Evolutionary conservation across 148 eudicot genomes (phyloP).

Genomic region (Arbutus unedo): DNA sequence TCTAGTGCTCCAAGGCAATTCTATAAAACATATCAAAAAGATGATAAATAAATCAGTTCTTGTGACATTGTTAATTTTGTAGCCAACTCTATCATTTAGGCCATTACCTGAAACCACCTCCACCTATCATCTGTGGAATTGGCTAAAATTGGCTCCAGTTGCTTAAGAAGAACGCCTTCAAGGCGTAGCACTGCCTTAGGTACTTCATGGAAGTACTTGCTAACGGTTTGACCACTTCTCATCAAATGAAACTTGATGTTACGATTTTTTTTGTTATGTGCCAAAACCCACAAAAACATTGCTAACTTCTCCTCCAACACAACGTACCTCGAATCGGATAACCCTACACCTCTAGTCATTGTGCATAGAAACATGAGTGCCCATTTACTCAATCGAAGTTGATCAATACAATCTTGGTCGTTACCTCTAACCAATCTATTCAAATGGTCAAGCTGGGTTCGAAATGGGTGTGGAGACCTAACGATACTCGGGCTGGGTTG

Average conservation of each 20-base stretch:
- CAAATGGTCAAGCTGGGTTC: not conserved
- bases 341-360: not conserved
- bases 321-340: not conserved
- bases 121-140: not conserved
- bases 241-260: not conserved
- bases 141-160: not conserved
- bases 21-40: not conserved
- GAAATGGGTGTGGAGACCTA: not conserved
- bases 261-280: not conserved
- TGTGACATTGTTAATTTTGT: not conserved
- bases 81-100: not conserved
- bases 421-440: not conserved
- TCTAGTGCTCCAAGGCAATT: not conserved
- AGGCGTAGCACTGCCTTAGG: not conserved
- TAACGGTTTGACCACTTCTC: not conserved
- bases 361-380: not conserved
- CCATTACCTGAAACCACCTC: not conserved
- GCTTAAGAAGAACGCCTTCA: not conserved
- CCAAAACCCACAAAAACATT: not conserved
- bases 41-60: not conserved
- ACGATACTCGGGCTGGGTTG: not conserved
- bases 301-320: not conserved
- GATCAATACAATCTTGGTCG: not conserved
- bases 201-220: not conserved
- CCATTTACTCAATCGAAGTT: not conserved